These are phyloP conservation scores for Fusarium protoensiforme DNA, from an alignment of 2,329 filamentous ascomycete species.

Conservation along the genomic window DNA sequence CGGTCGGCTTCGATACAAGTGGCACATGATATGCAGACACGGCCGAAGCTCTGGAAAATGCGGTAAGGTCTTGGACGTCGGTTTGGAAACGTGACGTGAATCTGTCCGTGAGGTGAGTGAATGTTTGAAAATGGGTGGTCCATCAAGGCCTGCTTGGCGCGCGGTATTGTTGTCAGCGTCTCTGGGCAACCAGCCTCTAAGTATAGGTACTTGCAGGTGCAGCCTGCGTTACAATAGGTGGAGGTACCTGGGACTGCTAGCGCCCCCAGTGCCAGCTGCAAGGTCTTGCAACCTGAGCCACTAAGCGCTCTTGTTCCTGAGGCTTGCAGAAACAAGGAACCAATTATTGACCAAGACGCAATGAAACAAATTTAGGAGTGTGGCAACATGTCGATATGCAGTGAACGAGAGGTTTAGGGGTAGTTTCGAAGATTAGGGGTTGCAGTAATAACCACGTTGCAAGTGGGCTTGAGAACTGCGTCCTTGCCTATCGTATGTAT, in stretches of 20 bases:
- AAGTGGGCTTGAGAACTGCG: not conserved
- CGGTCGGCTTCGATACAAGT: slow-evolving; percentile 29
- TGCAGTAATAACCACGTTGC: not conserved
- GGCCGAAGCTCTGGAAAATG: slow-evolving; percentile 26
- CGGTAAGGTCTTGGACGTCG: slow-evolving; percentile 17
- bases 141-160: slow-evolving; percentile 33
- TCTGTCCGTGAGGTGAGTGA: slow-evolving; percentile 28
- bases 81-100: slow-evolving; percentile 22
- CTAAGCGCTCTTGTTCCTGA: slow-evolving; percentile 18
- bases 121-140: slow-evolving; percentile 23
- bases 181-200: slow-evolving; percentile 38
- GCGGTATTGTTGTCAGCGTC: slow-evolving; percentile 37
- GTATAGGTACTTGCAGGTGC: slow-evolving; percentile 20
- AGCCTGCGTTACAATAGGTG: not conserved
- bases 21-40: slow-evolving; percentile 39
- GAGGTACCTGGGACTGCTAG: slow-evolving; percentile 32
- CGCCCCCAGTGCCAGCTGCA: not conserved
- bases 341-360: not conserved
- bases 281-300: slow-evolving; percentile 13
- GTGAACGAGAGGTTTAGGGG: not conserved
- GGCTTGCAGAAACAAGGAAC: not conserved
- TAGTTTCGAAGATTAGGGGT: not conserved
- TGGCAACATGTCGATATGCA: not conserved
- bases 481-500: not conserved
- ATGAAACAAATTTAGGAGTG: not conserved